A percentile compares a stretch with the other conserved stretches of the same genome.
Evolutionary conservation across 768 basidiomycete genomes (phyloP).

Genomic region (Leucocoprinus leucothites): DNA sequence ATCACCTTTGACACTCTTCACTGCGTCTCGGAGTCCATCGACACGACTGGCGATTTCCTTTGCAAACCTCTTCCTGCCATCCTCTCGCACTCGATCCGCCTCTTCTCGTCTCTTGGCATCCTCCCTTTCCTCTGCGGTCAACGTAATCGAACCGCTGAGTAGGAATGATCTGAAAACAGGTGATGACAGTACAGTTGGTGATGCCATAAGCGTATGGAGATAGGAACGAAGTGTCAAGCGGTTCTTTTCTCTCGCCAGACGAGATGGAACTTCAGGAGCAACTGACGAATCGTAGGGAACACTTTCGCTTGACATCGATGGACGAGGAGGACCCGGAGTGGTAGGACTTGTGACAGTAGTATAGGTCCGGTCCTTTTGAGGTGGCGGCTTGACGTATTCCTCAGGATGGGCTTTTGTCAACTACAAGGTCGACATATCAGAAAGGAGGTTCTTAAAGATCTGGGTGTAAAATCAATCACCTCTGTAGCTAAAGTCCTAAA

Average conservation of each 20-base stretch:
- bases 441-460: not conserved
- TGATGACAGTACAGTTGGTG: constrained; percentile 73
- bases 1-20: constrained; percentile 89
- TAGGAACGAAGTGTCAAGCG: constrained; percentile 91
- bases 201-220: constrained; percentile 74
- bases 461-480: constrained; percentile 36
- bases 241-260: constrained; percentile 90
- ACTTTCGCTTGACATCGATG: constrained; percentile 1
- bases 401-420: constrained; percentile 85
- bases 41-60: constrained; percentile 84
- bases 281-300: not conserved
- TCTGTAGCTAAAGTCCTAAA: constrained; percentile 87
- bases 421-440: constrained; percentile 33
- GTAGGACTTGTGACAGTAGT: constrained; percentile 43
- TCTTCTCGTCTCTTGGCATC: constrained; percentile 83
- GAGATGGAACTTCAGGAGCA: constrained; percentile 28
- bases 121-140: constrained; percentile 70
- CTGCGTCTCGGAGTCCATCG: constrained; percentile 77
- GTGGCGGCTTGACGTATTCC: constrained; percentile 77
- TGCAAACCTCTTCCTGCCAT: constrained; percentile 82
- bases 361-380: constrained; percentile 82
- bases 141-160: constrained; percentile 65
- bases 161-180: constrained; percentile 87
- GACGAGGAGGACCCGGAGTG: constrained; percentile 6
- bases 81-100: constrained; percentile 83